A percentile compares a stretch with the other conserved stretches of the same genome.
Conservation (phyloP, 2,329 filamentous ascomycete genomes). For the Colletotrichum cereale region DNA sequence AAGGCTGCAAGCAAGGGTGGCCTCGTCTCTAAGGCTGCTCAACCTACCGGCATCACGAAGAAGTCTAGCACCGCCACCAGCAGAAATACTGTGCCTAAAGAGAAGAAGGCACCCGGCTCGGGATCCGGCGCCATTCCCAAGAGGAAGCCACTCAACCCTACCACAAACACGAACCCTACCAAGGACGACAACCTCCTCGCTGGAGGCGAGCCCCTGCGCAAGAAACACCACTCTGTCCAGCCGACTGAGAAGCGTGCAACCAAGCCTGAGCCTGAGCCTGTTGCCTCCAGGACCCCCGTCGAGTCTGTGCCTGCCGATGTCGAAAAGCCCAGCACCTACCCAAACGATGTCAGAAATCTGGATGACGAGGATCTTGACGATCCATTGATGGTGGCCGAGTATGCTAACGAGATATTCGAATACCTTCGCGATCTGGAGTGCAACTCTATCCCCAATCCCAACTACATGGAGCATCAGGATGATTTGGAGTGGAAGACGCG, state of each 20-base stretch:
- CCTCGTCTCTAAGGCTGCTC: slow-evolving; percentile 82
- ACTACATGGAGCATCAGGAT: slow-evolving; percentile 96
- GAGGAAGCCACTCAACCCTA: slow-evolving; percentile 68
- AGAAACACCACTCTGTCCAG: slow-evolving; percentile 67
- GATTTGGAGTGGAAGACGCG: slow-evolving; percentile 99
- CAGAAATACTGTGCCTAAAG: slow-evolving; percentile 76
- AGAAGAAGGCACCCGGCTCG: slow-evolving; percentile 78
- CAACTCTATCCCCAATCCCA: slow-evolving; percentile 83
- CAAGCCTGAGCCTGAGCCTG: slow-evolving; percentile 43
- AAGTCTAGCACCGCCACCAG: slow-evolving; percentile 68
- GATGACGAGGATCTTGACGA: slow-evolving; percentile 92
- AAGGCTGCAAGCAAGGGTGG: slow-evolving; percentile 77
- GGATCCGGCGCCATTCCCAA: slow-evolving; percentile 75
- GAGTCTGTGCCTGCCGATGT: slow-evolving; percentile 41
- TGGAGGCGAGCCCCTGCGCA: slow-evolving; percentile 76
- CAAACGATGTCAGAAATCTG: slow-evolving; percentile 69
- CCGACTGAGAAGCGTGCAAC: slow-evolving; percentile 49
- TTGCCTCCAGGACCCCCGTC: slow-evolving; percentile 34
- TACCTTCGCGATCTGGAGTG: slow-evolving; percentile 90
- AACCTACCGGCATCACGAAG: slow-evolving; percentile 88
- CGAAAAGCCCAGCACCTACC: slow-evolving; percentile 41
- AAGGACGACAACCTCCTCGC: slow-evolving; percentile 74
- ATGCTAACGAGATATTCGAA: slow-evolving; percentile 96
- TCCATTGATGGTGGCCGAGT: slow-evolving; percentile 97
- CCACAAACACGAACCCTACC: slow-evolving; percentile 76